A percentile compares a stretch with the other conserved stretches of the same genome.
These are phyloP conservation scores for Hypoxylon fragiforme DNA, from an alignment of 495 filamentous ascomycete genomes.

Conservation along the genomic window DNA sequence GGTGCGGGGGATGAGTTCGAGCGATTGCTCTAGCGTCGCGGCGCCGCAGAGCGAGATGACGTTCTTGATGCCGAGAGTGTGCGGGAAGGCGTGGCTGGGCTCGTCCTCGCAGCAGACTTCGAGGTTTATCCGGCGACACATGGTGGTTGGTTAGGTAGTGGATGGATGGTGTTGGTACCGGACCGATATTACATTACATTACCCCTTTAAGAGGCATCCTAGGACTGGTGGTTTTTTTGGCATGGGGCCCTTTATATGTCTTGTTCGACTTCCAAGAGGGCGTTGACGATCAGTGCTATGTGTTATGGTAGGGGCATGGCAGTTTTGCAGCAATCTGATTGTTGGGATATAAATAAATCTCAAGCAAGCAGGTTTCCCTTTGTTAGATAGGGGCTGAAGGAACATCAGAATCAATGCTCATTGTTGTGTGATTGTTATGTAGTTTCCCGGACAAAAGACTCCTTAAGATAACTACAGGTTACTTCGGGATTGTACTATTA, in stretches of 20 bases:
- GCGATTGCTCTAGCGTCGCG: too few relatives aligned
- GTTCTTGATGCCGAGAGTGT: not conserved
- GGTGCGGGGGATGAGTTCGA: too few relatives aligned
- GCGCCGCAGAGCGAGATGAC: conserved; percentile 6
- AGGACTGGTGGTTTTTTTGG: too few relatives aligned
- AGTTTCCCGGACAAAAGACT: too few relatives aligned
- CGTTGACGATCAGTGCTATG: too few relatives aligned
- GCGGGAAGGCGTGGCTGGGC: conserved; percentile 1
- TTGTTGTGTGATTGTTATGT: not conserved
- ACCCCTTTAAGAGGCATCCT: too few relatives aligned
- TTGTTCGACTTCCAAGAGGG: too few relatives aligned
- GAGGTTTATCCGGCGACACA: conserved; percentile 4
- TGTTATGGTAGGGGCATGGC: too few relatives aligned
- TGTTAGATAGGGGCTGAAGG: not conserved
- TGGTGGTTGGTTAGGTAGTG: not conserved
- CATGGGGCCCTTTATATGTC: not conserved
- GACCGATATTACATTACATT: too few relatives aligned
- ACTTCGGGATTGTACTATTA: not conserved
- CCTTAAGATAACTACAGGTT: not conserved
- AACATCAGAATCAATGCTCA: conserved; percentile 3
- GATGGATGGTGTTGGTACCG: too few relatives aligned
- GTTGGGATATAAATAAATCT: too few relatives aligned
- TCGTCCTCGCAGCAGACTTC: conserved; percentile 12
- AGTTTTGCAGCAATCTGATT: conserved; percentile 3
- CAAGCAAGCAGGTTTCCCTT: not conserved